These are phyloP conservation scores for Plasmodium gallinaceum DNA, from an alignment of 169 alveolate species.

Conservation along the genomic window DNA sequence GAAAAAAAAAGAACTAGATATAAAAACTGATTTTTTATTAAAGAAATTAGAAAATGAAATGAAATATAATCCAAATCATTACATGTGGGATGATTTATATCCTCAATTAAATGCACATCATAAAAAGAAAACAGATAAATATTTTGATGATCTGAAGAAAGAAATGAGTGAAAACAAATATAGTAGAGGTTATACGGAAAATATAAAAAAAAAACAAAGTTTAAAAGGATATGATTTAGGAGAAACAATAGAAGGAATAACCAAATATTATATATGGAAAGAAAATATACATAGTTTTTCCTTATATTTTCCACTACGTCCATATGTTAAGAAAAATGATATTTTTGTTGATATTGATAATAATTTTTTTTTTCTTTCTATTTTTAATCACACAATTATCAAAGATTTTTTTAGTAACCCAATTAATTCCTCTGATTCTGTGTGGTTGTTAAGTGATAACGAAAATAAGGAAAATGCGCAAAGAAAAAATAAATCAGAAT, in stretches of 20 bases:
- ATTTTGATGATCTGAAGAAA: conserved; percentile 48
- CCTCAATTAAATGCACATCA: conserved; percentile 68
- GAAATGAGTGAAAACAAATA: conserved; percentile 69
- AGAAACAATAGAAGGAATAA: conserved; percentile 62
- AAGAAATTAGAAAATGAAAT: conserved; percentile 74
- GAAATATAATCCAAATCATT: conserved; percentile 76
- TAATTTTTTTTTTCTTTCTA: conserved; percentile 36
- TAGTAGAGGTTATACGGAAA: conserved; percentile 77
- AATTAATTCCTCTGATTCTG: conserved; percentile 38
- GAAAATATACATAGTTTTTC: conserved; percentile 47
- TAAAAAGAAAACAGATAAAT: conserved; percentile 62
- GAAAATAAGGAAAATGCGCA: neutral
- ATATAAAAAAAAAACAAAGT: conserved; percentile 74
- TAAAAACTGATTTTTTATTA: conserved; percentile 53
- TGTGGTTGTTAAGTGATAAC: conserved; percentile 63
- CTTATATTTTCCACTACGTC: conserved; percentile 48
- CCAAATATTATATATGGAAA: conserved; percentile 70
- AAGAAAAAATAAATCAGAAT: neutral
- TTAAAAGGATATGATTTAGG: conserved; percentile 77
- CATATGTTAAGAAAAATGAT: conserved; percentile 46
- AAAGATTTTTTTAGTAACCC: conserved; percentile 70
- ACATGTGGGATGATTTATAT: conserved; percentile 76
- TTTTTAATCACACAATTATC: conserved; percentile 29
- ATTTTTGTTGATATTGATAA: conserved; percentile 50
- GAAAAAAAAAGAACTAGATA: conserved; percentile 53